These are phyloP conservation scores for Pythium rhizo-oryzae DNA, from an alignment of 352 stramenopile genomes.

Conservation along the genomic window DNA sequence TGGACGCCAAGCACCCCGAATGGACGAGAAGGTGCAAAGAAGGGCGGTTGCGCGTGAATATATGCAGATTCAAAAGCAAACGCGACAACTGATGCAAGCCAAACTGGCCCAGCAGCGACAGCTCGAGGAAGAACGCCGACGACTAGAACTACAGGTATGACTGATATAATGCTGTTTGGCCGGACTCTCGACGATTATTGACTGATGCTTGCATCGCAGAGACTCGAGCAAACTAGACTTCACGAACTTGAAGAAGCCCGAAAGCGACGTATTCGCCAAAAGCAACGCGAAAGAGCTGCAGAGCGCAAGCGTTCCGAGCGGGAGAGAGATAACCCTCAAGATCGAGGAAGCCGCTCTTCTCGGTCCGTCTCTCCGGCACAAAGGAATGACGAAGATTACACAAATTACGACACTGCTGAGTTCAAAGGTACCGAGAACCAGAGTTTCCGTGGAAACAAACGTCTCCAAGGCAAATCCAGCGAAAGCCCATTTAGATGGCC, in stretches of 20 bases:
- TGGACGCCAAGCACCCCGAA: not conserved
- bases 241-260: slow-evolving; percentile 23
- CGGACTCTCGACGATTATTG: not conserved
- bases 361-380: not conserved
- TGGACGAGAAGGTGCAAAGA: slow-evolving; percentile 42
- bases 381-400: not conserved
- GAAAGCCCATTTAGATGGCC: slow-evolving; percentile 8
- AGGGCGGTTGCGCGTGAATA: slow-evolving; percentile 63
- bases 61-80: slow-evolving; percentile 66
- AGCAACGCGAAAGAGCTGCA: slow-evolving; percentile 19
- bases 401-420: not conserved
- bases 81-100: slow-evolving; percentile 35
- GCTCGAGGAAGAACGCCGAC: slow-evolving; percentile 39
- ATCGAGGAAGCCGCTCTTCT: not conserved
- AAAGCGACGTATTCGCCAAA: slow-evolving; percentile 24
- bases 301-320: slow-evolving; percentile 14
- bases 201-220: slow-evolving; percentile 13
- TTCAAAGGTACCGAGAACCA: slow-evolving; percentile 21
- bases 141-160: slow-evolving; percentile 52
- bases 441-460: slow-evolving; percentile 15
- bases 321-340: not conserved
- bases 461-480: not conserved
- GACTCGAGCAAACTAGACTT: slow-evolving; percentile 31
- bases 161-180: not conserved
- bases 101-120: slow-evolving; percentile 39